Conservation (phyloP, 148 eudicot species). For the Rhododendron molle region DNA sequence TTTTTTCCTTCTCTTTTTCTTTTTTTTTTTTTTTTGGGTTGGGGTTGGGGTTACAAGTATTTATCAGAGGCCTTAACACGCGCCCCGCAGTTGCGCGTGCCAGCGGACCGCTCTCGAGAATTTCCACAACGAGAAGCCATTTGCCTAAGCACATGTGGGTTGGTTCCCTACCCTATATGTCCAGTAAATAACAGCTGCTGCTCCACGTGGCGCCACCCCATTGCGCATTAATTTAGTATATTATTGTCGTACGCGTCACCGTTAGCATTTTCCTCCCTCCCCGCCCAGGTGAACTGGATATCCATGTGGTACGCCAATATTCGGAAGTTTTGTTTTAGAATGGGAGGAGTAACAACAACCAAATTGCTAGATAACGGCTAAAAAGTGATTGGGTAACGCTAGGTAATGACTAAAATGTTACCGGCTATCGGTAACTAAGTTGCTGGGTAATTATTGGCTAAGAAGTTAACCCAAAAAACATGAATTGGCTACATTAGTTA, state of each 20-base stretch:
- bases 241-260: neutral
- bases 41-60: too few relatives aligned
- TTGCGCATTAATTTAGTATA: neutral
- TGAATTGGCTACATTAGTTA: too few relatives aligned
- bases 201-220: slow-evolving; percentile 10
- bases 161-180: neutral
- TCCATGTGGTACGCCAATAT: neutral
- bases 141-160: slow-evolving; percentile 2
- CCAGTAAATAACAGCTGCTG: neutral
- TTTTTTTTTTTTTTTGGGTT: too few relatives aligned
- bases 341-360: too few relatives aligned
- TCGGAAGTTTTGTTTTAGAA: too few relatives aligned
- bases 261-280: neutral
- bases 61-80: neutral
- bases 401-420: too few relatives aligned
- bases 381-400: too few relatives aligned
- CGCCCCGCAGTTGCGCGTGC: neutral
- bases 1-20: neutral
- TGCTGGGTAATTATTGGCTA: too few relatives aligned
- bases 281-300: neutral
- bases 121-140: neutral
- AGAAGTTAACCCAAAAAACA: too few relatives aligned
- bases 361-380: too few relatives aligned
- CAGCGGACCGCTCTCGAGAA: neutral
- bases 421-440: too few relatives aligned